A percentile compares a stretch with the other conserved stretches of the same genome.
phyloP scores from a whole-genome alignment of 179 eudicot species.

The Sideroxylon spinosum region DNA sequence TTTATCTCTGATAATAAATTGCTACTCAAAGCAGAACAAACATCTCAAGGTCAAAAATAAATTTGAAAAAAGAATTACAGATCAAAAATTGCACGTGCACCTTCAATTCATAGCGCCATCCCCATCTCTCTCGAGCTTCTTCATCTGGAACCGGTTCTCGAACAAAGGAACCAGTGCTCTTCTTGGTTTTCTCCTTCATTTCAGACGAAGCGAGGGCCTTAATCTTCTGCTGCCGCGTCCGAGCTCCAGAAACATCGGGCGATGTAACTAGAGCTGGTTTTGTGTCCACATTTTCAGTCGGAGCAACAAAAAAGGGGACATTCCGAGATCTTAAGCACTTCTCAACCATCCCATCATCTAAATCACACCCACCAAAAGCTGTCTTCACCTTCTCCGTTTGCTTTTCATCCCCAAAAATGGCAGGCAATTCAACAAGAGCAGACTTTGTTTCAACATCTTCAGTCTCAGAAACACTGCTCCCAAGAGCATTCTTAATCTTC shows the following conservation, averaged over 20 bases:
- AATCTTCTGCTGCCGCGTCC: conserved; percentile 8
- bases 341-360: conserved; percentile 6
- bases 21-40: too few relatives aligned
- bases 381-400: conserved; percentile 21
- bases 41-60: too few relatives aligned
- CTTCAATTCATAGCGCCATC: conserved; percentile 81
- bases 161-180: conserved; percentile 31
- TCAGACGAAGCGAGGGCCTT: conserved; percentile 15
- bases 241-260: background rate
- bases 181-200: conserved; percentile 15
- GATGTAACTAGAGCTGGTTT: conserved; percentile 6
- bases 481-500: background rate
- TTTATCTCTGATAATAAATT: too few relatives aligned
- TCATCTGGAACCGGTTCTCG: conserved; percentile 70
- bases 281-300: background rate
- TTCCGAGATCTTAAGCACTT: conserved; percentile 39
- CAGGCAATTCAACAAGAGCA: background rate
- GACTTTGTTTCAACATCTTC: conserved; percentile 5
- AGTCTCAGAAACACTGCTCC: background rate
- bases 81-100: conserved; percentile 28
- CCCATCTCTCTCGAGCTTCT: conserved; percentile 73
- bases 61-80: too few relatives aligned
- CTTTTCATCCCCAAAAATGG: conserved; percentile 5
- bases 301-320: conserved; percentile 2
- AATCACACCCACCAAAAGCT: conserved; percentile 14